These are phyloP conservation scores for Coniochaeta prunicola DNA, from an alignment of 2,329 filamentous ascomycete species.

Conservation along the genomic window DNA sequence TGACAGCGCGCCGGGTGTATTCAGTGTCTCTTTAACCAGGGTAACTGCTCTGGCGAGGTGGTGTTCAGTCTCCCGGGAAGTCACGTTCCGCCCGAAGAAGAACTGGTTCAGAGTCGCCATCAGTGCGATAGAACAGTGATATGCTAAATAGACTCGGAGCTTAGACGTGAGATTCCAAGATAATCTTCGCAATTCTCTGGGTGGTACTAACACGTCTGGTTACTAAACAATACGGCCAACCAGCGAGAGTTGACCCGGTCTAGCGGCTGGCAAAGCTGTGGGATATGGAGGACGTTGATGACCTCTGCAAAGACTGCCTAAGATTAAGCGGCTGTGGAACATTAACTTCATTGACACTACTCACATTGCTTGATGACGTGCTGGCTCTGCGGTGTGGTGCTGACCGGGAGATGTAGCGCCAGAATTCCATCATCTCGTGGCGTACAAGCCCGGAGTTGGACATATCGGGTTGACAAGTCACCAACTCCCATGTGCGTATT, in stretches of 20 bases:
- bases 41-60: conserved; percentile 5
- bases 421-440: neutral
- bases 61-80: neutral
- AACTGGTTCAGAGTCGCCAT: conserved; percentile 5
- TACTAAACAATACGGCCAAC: neutral
- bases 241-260: neutral
- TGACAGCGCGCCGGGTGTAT: conserved; percentile 2
- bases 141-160: conserved; percentile 1
- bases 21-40: conserved; percentile 2
- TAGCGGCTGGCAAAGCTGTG: neutral
- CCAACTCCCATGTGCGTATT: too few relatives aligned
- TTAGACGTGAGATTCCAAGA: too few relatives aligned
- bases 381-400: conserved; percentile 2
- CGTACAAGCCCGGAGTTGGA: neutral
- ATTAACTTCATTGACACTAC: neutral
- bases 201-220: neutral
- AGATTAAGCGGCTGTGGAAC: neutral
- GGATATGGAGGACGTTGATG: neutral
- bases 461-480: neutral
- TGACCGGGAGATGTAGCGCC: neutral
- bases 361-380: conserved; percentile 3
- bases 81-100: neutral
- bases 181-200: neutral
- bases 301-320: neutral
- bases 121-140: conserved; percentile 3